phyloP scores from a whole-genome alignment of 345 rosid species.

The Brassica napus region DNA sequence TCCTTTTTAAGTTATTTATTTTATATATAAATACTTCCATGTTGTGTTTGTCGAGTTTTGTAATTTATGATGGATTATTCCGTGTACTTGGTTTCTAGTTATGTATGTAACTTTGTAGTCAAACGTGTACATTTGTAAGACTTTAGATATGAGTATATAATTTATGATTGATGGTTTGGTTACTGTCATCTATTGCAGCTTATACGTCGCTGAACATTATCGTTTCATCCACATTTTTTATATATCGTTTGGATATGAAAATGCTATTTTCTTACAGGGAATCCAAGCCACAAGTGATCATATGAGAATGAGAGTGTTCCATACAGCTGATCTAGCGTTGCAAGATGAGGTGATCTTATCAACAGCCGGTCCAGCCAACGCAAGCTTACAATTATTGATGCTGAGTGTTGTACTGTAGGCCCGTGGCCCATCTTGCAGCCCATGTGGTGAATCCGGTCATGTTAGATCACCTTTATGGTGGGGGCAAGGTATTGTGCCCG shows the following conservation, averaged over 20 bases:
- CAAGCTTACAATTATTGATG: constrained; percentile 82
- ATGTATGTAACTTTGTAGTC: neutral
- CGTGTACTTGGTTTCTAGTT: too few relatives aligned
- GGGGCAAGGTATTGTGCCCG: constrained; percentile 42
- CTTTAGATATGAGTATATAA: neutral
- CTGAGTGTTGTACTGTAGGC: constrained; percentile 64
- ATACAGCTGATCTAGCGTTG: constrained; percentile 44
- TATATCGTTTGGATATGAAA: neutral
- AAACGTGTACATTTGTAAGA: neutral
- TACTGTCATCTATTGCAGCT: neutral
- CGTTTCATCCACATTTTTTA: neutral
- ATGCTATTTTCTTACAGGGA: constrained; percentile 12
- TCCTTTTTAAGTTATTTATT: too few relatives aligned
- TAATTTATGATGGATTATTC: neutral
- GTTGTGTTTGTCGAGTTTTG: too few relatives aligned
- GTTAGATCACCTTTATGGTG: constrained; percentile 54
- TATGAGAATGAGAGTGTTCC: constrained; percentile 44
- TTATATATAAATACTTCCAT: too few relatives aligned
- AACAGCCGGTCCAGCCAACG: constrained; percentile 70
- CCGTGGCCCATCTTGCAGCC: constrained; percentile 42
- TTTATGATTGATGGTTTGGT: neutral
- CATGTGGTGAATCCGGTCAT: constrained; percentile 46
- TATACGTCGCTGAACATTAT: neutral
- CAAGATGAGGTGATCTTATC: constrained; percentile 58
- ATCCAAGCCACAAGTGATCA: constrained; percentile 42